A percentile compares a stretch with the other conserved stretches of the same genome.
phyloP scores from a whole-genome alignment of 352 stramenopile species.

The Phytophthora sp. region DNA sequence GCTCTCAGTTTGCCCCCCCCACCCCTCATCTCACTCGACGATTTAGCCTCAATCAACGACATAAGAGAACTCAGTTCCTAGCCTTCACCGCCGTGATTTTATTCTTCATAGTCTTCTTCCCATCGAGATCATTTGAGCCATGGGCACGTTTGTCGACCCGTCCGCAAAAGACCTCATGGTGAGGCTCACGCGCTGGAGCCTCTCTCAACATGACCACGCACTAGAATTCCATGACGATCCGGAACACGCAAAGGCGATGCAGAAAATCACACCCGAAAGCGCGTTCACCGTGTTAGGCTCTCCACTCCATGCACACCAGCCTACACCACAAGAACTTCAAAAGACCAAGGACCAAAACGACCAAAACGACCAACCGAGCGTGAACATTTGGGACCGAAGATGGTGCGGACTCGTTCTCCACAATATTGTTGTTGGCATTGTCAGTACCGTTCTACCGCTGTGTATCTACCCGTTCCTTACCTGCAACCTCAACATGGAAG shows the following conservation, averaged over 20 bases:
- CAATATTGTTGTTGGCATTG: conserved; percentile 52
- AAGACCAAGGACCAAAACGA: neutral
- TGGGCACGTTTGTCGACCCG: conserved; percentile 22
- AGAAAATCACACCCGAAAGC: conserved; percentile 27
- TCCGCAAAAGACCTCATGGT: conserved; percentile 28
- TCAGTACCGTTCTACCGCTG: conserved; percentile 61
- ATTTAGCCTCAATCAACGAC: conserved; percentile 1
- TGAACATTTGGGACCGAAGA: conserved; percentile 43
- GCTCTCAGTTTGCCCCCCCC: no score
- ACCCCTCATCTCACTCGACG: conserved; percentile 3
- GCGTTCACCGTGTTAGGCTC: conserved; percentile 26
- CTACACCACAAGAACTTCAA: neutral
- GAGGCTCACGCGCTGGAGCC: conserved; percentile 24
- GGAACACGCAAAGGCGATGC: neutral
- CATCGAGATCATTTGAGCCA: neutral
- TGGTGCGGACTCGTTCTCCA: conserved; percentile 63
- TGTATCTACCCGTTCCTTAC: conserved; percentile 70
- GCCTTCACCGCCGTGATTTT: no score
- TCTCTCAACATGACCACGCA: conserved; percentile 21
- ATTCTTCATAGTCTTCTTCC: neutral
- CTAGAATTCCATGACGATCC: neutral
- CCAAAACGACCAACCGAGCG: neutral
- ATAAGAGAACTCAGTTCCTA: neutral
- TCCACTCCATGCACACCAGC: conserved; percentile 8
- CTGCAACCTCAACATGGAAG: conserved; percentile 75